phyloP scores from a whole-genome alignment of 306 rosid genomes.

The cucumber (Cucumis sativus) region Cucumber_9930_V3 NC_026658.2:24241001-24241500 shows the following conservation, averaged over 20 bases:
- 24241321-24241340: constrained; percentile 67
- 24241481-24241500: too few species aligned
- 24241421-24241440: constrained; percentile 40
- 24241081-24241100: too few species aligned
- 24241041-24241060: neutral
- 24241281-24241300: constrained; percentile 39
- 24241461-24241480: neutral
- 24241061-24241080: neutral
- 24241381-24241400: constrained; percentile 71
- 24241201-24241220: neutral
- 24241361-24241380: constrained; percentile 54
- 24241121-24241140: too few species aligned
- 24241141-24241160: too few species aligned
- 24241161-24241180: neutral
- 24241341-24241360: constrained; percentile 35
- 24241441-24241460: neutral
- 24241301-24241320: constrained; percentile 53
- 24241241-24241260: neutral
- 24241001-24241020: neutral
- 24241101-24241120: too few species aligned
- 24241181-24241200: neutral
- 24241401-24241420: constrained; percentile 61
- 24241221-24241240: neutral
- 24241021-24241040: neutral
- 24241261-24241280: neutral